Base-by-base conservation (phyloP, 257 asterid genomes). In the Echium plantagineum region DNA sequence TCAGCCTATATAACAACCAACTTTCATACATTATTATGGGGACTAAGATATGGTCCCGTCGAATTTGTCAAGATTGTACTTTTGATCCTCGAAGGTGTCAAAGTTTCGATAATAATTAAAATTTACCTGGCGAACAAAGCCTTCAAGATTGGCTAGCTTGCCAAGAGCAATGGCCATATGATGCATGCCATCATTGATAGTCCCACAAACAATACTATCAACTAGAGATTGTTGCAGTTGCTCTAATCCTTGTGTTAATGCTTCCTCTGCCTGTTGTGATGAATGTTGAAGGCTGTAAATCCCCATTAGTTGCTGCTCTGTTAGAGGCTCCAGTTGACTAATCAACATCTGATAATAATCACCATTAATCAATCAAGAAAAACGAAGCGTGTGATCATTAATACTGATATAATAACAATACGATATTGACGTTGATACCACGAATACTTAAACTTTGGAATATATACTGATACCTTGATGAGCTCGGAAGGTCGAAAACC, bases 61-160 rank as follows among this genome's bases (percentile, higher is more conserved):
- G n/a, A n/a, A n/a, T n/a, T n/a, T n/a, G n/a, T n/a, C n/a, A n/a
- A n/a, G n/a, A n/a, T n/a, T n/a, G n/a, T n/a, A n/a, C n/a, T n/a
- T n/a, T n/a, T n/a, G n/a, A n/a, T n/a, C n/a, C n/a, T n/a, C n/a
- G n/a, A n/a, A n/a, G n/a, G n/a, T n/a, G n/a, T n/a, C n/a, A n/a
- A n/a, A n/a, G n/a, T n/a, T n/a, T n/a, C n/a, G n/a, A n/a, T n/a
- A n/a, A n/a, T n/a, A n/a, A n/a, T n/a, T n/a, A n/a, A n/a, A n/a
- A n/a, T n/a, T n/a, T n/a, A 91, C 98, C 96, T 91, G 98, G 59
- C 85, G 81, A 9, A 88, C 80, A 7, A 91, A 89, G 51, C 94
- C 94, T 78, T 91, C 95, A 30, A 91, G 97, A 80, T 84, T 82
- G 58, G 87, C 51, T 16, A 91, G 86, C 75, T 88, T 84, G 60